Base-by-base conservation (phyloP, 73 alveolate species). In the Halteria grandinella region DNA sequence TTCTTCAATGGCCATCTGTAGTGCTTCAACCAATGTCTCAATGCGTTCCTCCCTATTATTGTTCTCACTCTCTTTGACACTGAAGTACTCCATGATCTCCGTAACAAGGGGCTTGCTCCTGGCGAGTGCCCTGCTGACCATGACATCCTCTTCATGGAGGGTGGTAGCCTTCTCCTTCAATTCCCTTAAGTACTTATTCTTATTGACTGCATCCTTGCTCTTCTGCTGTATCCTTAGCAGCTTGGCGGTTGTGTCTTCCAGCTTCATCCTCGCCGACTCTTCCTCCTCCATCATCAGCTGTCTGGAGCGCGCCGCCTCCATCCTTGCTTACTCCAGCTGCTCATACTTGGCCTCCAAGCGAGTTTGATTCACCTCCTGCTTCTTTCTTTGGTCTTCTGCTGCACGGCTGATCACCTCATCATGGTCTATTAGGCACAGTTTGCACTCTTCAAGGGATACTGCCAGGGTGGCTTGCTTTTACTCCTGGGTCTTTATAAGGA, bases 21-120 rank as follows among this genome's bases (percentile, higher is more conserved):
- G 36, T 12, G 55, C 83, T 32, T 49, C 72, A 11, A 70, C 72
- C 70, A 52, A 48, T 21, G 47, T 48, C 23, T 70, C 83, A n/a
- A 70, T 20, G 32, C 58, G 47, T 28, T 50, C 59, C 28, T 70
- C 83, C 32, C 47, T 41, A 20, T 50, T 6, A 11, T 5, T 7
- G 18, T 36, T 28, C 23, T 49, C 57, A 11, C 34, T 33, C 52
- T 70, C 83, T 32, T 70, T 70, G 17, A n/a, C 48, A 36, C 50
- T 32, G 71, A 50, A 70, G 51, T 48, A 70, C 72, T 70, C 83
- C 83, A 70, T 70, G 32, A 70, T 70, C 41, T 70, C 83, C 20
- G 83, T 70, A 1, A 70, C 83, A 33, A 70, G 51, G 5, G 83
- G 83, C 47, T 70, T 70, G 23, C 83, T 70, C 83, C 47, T 70